Base-by-base conservation (phyloP, 2,329 filamentous ascomycete genomes). In the Exophiala phaeomuriformis region DNA sequence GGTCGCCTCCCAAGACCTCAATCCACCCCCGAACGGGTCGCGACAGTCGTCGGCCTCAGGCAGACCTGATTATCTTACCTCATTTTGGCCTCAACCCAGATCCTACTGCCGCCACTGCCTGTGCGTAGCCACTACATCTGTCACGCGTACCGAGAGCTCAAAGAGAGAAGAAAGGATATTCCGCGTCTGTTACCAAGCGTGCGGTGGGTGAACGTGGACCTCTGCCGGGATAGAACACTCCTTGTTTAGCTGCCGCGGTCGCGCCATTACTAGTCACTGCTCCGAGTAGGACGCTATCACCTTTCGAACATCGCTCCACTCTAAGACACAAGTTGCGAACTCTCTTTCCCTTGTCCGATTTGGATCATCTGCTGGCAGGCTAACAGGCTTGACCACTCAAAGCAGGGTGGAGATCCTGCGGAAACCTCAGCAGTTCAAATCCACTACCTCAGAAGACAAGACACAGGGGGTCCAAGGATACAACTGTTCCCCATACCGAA, bases 231-330 rank as follows among this genome's bases (percentile, higher is more conserved):
- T 45, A 53, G 31, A 53, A 47, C 45, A 53, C 39, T 42, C 52
- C 52, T 47, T 57, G 56, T 51, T 19, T 58, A 58, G 56, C 51
- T 52, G 49, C 56, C 56, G 56, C 53, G 28, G 30, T 50, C 50
- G 51, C 50, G 50, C 54, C 43, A 53, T 51, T 51, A 46, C 53
- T 58, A 58, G 52, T 46, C 32, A 36, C 31, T 36, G 30, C 37
- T 53, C 47, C 31, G 49, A 53, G 47, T 30, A 47, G 44, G 27
- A 40, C 56, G 53, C 56, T 58, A 57, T 51, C 47, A 49, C 52
- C 40, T 39, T 41, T 48, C 45, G 46, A 51, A 37, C 44, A 43
- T 51, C 47, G 44, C 49, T 51, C 53, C 53, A 57, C 51, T 33
- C 39, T 55, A 41, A 19, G 19, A 19, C 19, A 19, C 19, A 56